Percentiles rank a stretch among this genome's conserved stretches.
Conservation (phyloP, 768 basidiomycete species). For the Suillus placidus region DNA sequence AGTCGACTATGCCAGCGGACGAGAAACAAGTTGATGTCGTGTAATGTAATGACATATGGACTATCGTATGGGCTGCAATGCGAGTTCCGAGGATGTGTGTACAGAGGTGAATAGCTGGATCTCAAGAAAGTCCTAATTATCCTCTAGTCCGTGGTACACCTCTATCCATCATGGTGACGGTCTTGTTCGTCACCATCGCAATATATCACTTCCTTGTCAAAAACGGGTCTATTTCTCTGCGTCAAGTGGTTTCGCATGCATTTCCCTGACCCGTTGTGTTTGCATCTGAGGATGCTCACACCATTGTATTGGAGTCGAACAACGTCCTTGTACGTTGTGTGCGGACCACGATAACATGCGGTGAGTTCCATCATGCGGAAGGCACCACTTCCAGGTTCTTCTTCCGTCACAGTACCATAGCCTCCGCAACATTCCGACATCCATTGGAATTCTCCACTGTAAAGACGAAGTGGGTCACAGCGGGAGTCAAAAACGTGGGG, state of each 20-base stretch:
- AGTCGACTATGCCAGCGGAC: background rate
- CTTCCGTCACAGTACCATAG: slow-evolving; percentile 4
- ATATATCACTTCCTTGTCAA: slow-evolving; percentile 1
- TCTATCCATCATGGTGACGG: slow-evolving; percentile 2
- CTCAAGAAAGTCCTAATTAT: background rate
- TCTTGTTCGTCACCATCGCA: slow-evolving; percentile 3
- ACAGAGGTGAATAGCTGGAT: background rate
- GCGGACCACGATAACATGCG: slow-evolving; percentile 2
- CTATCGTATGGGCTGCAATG: background rate
- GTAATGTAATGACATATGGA: background rate
- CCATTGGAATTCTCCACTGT: slow-evolving; percentile 7
- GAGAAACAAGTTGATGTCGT: background rate
- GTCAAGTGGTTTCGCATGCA: background rate
- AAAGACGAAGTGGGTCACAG: slow-evolving; percentile 2
- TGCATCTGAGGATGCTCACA: slow-evolving; percentile 2
- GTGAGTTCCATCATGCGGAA: slow-evolving; percentile 6
- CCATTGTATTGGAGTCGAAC: slow-evolving; percentile 1
- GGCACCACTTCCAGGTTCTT: slow-evolving; percentile 3
- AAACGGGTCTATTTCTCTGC: slow-evolving; percentile 1
- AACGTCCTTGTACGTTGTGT: background rate
- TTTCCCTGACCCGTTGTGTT: background rate
- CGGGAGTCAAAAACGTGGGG: slow-evolving; percentile 1
- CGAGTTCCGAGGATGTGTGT: background rate
- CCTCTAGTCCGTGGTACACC: background rate
- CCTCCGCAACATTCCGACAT: slow-evolving; percentile 4